Conservation (phyloP, 2,329 filamentous ascomycete species). For the Cercospora zeina region DNA sequence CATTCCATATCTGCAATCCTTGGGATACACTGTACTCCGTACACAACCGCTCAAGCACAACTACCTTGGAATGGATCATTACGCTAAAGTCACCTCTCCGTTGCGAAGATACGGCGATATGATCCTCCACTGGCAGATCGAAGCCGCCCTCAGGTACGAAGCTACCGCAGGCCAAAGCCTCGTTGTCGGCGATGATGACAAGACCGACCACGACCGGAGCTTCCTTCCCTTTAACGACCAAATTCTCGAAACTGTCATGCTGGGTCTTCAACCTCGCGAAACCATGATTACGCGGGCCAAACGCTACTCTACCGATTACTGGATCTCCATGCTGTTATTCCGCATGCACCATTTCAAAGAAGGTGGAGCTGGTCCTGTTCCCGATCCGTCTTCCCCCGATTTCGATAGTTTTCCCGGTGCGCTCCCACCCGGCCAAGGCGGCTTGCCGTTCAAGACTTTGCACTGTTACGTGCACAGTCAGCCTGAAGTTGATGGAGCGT, state of each 20-base stretch:
- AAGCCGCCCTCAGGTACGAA: constrained; percentile 61
- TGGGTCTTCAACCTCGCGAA: constrained; percentile 48
- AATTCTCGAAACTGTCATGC: constrained; percentile 53
- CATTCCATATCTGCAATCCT: constrained; percentile 45
- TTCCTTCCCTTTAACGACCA: constrained; percentile 54
- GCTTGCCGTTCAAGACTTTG: constrained; percentile 28
- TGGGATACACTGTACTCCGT: constrained; percentile 48
- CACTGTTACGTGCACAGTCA: constrained; percentile 7
- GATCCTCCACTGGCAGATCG: constrained; percentile 64
- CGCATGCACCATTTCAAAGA: constrained; percentile 54
- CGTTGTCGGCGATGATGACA: constrained; percentile 34
- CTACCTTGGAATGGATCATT: constrained; percentile 54
- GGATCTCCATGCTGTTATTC: constrained; percentile 57
- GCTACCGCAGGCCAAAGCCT: constrained; percentile 49
- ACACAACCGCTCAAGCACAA: constrained; percentile 53
- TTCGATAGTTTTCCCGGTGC: not conserved
- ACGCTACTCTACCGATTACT: constrained; percentile 46
- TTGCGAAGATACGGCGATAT: constrained; percentile 62
- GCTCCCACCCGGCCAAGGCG: constrained; percentile 9
- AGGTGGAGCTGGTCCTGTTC: not conserved
- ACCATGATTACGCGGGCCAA: constrained; percentile 46
- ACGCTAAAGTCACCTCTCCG: constrained; percentile 61
- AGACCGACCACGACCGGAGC: constrained; percentile 28
- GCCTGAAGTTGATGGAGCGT: not conserved
- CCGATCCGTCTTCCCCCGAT: not conserved